phyloP scores from a whole-genome alignment of 1,139 yeast species.

The Kodamaea sp. region DNA sequence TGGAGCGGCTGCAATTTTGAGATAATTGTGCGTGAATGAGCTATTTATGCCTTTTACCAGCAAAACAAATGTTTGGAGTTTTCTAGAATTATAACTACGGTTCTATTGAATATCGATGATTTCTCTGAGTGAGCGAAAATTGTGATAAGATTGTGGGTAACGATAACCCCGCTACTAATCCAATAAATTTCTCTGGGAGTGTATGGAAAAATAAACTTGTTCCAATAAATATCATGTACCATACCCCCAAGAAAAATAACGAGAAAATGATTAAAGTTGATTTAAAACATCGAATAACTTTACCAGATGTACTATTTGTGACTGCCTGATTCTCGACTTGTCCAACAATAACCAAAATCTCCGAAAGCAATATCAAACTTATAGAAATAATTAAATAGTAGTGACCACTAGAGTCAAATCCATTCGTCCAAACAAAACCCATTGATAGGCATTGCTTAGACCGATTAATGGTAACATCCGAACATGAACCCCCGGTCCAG shows the following conservation, averaged over 20 bases:
- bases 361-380: slow-evolving; percentile 42
- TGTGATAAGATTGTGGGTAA: slow-evolving; percentile 25
- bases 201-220: slow-evolving; percentile 68
- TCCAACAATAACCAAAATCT: slow-evolving; percentile 14
- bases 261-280: slow-evolving; percentile 8
- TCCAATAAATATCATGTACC: slow-evolving; percentile 46
- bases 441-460: not conserved
- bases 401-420: slow-evolving; percentile 66
- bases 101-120: too few relatives aligned
- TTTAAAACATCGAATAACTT: not conserved
- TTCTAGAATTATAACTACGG: too few relatives aligned
- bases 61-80: too few relatives aligned
- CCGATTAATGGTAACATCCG: slow-evolving; percentile 1
- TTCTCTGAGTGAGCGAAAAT: too few relatives aligned
- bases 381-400: slow-evolving; percentile 50
- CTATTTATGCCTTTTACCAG: too few relatives aligned
- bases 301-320: not conserved
- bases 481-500: slow-evolving; percentile 42
- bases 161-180: slow-evolving; percentile 44
- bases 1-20: too few relatives aligned
- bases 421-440: slow-evolving; percentile 48
- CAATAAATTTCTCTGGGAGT: slow-evolving; percentile 49
- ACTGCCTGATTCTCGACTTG: too few relatives aligned
- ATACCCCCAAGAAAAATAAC: slow-evolving; percentile 22
- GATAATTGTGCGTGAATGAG: too few relatives aligned